Conservation (phyloP, 129 eudicot species). For the Flaveria trinervia region DNA sequence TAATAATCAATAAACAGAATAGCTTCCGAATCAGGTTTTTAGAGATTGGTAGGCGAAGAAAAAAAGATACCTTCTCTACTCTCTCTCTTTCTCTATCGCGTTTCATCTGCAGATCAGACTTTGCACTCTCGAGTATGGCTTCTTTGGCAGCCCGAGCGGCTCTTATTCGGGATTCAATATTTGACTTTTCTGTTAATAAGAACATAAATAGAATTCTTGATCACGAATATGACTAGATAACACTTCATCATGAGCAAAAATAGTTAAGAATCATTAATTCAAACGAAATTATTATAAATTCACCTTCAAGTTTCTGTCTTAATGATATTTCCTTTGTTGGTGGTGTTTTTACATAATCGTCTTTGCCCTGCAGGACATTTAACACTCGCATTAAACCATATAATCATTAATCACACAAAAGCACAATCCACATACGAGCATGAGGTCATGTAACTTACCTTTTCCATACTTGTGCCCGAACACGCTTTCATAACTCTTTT, state of each 20-base stretch:
- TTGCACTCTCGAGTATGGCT: slow-evolving; percentile 39
- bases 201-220: not conserved
- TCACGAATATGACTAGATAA: not conserved
- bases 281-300: not conserved
- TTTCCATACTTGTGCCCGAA: slow-evolving; percentile 32
- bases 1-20: not conserved
- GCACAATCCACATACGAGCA: slow-evolving; percentile 19
- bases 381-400: slow-evolving; percentile 12
- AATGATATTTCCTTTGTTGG: slow-evolving; percentile 21
- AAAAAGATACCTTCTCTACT: slow-evolving; percentile 32
- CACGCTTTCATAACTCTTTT: slow-evolving; percentile 42
- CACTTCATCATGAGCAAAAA: slow-evolving; percentile 2
- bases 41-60: not conserved
- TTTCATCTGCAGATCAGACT: slow-evolving; percentile 40
- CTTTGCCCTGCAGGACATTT: slow-evolving; percentile 28
- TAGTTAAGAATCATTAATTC: not conserved
- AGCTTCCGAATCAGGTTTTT: not conserved
- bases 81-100: slow-evolving; percentile 40
- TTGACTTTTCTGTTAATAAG: slow-evolving; percentile 33
- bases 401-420: slow-evolving; percentile 2
- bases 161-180: slow-evolving; percentile 37
- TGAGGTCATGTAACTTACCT: slow-evolving; percentile 26
- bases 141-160: slow-evolving; percentile 47
- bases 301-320: slow-evolving; percentile 39
- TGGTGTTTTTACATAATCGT: slow-evolving; percentile 20